phyloP scores from a whole-genome alignment of 148 eudicot genomes.

The Spergularia marina region DNA sequence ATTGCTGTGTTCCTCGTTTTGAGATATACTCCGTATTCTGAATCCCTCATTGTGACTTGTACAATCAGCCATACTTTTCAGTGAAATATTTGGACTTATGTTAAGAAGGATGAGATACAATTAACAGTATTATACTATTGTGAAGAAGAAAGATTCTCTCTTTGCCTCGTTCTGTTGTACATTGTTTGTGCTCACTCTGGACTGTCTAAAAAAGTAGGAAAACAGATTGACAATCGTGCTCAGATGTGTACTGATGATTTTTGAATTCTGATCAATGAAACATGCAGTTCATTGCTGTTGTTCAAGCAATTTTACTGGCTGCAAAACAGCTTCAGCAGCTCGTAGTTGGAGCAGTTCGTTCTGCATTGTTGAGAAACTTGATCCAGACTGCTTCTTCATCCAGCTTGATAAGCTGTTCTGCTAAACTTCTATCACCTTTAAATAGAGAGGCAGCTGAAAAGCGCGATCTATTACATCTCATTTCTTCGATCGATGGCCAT shows the following conservation, averaged over 20 bases:
- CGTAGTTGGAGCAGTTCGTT: conserved; percentile 47
- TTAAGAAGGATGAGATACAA: neutral
- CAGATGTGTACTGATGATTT: conserved; percentile 15
- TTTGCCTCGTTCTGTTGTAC: neutral
- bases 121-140: neutral
- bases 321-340: conserved; percentile 78
- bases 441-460: conserved; percentile 85
- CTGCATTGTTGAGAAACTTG: conserved; percentile 65
- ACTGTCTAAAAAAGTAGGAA: neutral
- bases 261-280: conserved; percentile 28
- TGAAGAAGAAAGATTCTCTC: neutral
- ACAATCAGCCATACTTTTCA: conserved; percentile 1
- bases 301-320: conserved; percentile 65
- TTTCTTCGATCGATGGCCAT: conserved; percentile 48
- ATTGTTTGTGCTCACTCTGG: neutral
- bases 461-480: conserved; percentile 64
- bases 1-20: neutral
- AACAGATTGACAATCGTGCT: neutral
- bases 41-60: too few species aligned
- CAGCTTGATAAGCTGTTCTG: conserved; percentile 51
- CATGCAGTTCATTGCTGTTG: conserved; percentile 77
- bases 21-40: neutral
- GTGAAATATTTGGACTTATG: neutral
- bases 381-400: conserved; percentile 70
- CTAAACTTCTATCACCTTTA: conserved; percentile 61